Conservation (phyloP, 2,329 filamentous ascomycete species). For the Nemania abortiva region DNA sequence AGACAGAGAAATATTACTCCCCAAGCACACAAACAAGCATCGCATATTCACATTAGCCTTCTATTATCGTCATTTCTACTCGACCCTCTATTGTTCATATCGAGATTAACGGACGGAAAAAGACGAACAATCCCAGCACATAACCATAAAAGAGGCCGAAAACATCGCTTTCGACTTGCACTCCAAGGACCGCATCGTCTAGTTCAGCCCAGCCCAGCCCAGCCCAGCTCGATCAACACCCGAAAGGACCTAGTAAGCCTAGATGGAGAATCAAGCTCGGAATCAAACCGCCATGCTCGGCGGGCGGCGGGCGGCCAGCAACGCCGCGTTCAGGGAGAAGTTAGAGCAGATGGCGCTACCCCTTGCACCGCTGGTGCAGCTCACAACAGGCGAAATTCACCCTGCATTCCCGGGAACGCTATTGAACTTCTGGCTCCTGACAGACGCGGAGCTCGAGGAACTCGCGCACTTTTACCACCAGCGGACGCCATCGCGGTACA, state of each 20-base stretch:
- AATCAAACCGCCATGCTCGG: conserved; percentile 47
- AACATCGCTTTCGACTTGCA: neutral
- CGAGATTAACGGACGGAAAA: neutral
- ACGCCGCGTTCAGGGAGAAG: conserved; percentile 69
- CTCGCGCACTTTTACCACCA: conserved; percentile 82
- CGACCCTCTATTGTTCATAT: conserved; percentile 7
- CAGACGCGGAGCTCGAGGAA: conserved; percentile 75
- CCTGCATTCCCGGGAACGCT: conserved; percentile 74
- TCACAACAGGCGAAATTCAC: conserved; percentile 72
- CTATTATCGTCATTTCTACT: conserved; percentile 33
- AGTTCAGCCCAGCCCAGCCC: neutral
- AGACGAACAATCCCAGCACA: neutral
- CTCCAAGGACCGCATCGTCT: neutral
- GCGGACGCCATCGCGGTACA: conserved; percentile 67
- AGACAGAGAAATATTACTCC: conserved; percentile 6
- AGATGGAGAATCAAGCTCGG: conserved; percentile 45
- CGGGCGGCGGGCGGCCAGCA: conserved; percentile 56
- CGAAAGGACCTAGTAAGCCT: neutral
- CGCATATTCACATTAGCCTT: conserved; percentile 33
- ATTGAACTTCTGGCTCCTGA: conserved; percentile 80
- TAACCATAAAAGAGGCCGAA: neutral
- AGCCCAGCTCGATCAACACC: neutral
- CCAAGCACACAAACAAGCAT: conserved; percentile 19
- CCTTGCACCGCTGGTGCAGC: conserved; percentile 75
- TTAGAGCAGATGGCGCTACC: conserved; percentile 73